A percentile compares a stretch with the other conserved stretches of the same genome.
These are phyloP conservation scores for Cercis canadensis DNA, from an alignment of 306 rosid species.

Conservation along the genomic window DNA sequence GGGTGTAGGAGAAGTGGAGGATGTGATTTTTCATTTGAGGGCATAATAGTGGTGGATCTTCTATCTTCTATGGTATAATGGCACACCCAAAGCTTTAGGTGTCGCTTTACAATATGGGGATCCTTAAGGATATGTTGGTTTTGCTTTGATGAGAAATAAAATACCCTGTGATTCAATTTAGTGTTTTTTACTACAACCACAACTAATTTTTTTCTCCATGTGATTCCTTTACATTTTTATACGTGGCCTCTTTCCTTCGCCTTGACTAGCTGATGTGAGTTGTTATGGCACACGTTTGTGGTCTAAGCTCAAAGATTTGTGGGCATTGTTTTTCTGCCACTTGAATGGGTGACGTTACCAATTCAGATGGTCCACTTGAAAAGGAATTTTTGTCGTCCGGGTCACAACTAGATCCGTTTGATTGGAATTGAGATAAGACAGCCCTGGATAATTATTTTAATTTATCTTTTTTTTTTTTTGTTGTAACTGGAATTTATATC, in stretches of 20 bases:
- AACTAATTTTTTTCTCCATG: constrained; percentile 19
- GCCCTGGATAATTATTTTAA: not conserved
- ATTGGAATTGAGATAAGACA: constrained; percentile 1
- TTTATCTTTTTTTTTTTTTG: not conserved
- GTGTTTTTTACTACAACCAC: not conserved
- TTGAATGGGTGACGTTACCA: constrained; percentile 48
- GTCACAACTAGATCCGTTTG: constrained; percentile 22
- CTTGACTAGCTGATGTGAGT: constrained; percentile 31
- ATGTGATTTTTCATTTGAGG: constrained; percentile 41
- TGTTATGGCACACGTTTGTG: constrained; percentile 33
- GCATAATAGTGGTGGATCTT: constrained; percentile 56
- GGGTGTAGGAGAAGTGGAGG: constrained; percentile 48
- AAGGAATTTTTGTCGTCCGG: constrained; percentile 38
- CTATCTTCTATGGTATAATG: constrained; percentile 40
- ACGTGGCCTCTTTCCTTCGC: constrained; percentile 22
- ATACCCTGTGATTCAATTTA: constrained; percentile 38
- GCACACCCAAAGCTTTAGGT: constrained; percentile 22
- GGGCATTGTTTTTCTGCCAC: constrained; percentile 36
- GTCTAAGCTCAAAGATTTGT: constrained; percentile 32
- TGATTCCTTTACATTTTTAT: constrained; percentile 47
- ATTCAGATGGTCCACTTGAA: constrained; percentile 49
- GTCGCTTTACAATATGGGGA: constrained; percentile 34
- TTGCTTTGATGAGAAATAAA: constrained; percentile 25
- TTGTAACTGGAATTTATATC: no score
- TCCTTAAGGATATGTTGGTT: constrained; percentile 58